A percentile compares a stretch with the other conserved stretches of the same genome.
Conservation (phyloP, 2,329 filamentous ascomycete species). For the Hansfordia pulvinata region DNA sequence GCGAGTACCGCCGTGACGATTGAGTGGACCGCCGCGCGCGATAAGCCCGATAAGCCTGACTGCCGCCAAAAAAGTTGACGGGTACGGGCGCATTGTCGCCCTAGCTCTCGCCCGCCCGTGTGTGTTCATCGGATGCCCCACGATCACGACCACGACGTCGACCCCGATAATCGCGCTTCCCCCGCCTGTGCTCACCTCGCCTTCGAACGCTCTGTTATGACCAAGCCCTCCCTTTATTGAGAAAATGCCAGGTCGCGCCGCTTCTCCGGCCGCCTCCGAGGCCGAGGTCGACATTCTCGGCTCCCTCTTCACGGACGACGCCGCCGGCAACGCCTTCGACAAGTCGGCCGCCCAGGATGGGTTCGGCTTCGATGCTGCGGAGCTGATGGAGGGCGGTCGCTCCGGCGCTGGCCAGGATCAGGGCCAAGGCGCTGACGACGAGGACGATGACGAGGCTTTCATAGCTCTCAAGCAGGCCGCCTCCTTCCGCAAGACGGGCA, state of each 20-base stretch:
- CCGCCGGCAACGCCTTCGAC: constrained; percentile 33
- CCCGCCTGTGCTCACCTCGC: too few relatives aligned
- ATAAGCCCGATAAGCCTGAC: constrained; percentile 1
- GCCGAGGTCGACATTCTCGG: constrained; percentile 82
- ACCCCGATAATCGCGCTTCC: too few relatives aligned
- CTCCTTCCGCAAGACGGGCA: constrained; percentile 73
- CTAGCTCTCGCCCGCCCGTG: too few relatives aligned
- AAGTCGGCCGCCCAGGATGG: constrained; percentile 21
- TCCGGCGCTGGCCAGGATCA: too few relatives aligned
- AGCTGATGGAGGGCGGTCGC: constrained; percentile 47
- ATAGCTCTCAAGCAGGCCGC: constrained; percentile 81
- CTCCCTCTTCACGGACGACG: constrained; percentile 51
- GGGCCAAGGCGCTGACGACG: constrained; percentile 33
- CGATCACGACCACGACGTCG: too few relatives aligned
- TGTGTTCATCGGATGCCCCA: constrained; percentile 2
- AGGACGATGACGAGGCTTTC: constrained; percentile 71
- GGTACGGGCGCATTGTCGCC: too few relatives aligned
- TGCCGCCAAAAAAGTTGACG: constrained; percentile 1
- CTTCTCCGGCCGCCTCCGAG: constrained; percentile 76
- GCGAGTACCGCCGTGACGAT: too few relatives aligned
- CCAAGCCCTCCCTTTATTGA: too few relatives aligned
- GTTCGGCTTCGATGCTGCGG: constrained; percentile 42
- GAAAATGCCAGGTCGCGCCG: too few relatives aligned
- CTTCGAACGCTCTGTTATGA: too few relatives aligned
- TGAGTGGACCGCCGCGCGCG: too few relatives aligned